Evolutionary conservation across 345 rosid genomes (phyloP).

Genomic region (Pugionium cornutum): DNA sequence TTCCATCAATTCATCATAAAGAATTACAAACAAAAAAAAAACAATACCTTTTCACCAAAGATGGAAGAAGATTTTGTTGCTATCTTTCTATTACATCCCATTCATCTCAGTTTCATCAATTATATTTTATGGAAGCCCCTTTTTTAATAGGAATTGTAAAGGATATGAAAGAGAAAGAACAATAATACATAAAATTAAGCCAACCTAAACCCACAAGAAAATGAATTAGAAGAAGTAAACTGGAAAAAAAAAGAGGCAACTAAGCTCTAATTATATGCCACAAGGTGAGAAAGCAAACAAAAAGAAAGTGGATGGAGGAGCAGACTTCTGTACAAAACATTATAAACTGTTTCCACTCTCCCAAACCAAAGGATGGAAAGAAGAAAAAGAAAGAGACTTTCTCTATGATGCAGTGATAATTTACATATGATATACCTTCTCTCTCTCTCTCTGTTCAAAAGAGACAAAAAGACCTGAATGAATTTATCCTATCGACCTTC

Average conservation of each 20-base stretch:
- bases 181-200: too few relatives aligned
- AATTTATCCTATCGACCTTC: conserved; percentile 22
- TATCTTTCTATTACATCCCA: too few relatives aligned
- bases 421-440: conserved; percentile 32
- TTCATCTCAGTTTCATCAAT: too few relatives aligned
- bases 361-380: conserved; percentile 33
- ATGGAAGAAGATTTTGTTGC: too few relatives aligned
- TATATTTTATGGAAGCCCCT: too few relatives aligned
- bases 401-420: conserved; percentile 38
- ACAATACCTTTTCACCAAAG: too few relatives aligned
- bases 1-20: too few relatives aligned
- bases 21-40: too few relatives aligned
- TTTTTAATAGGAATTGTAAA: too few relatives aligned
- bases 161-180: too few relatives aligned
- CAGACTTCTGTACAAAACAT: conserved; percentile 40
- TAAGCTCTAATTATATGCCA: conserved; percentile 39
- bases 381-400: conserved; percentile 9
- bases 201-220: too few relatives aligned
- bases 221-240: too few relatives aligned
- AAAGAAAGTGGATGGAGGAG: conserved; percentile 14
- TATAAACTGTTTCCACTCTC: conserved; percentile 37
- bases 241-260: background rate
- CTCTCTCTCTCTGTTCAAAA: conserved; percentile 6
- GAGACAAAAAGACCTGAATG: conserved; percentile 20
- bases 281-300: background rate